Base-by-base conservation (phyloP, 495 filamentous ascomycete species). In the Pyronema domesticum region DNA sequence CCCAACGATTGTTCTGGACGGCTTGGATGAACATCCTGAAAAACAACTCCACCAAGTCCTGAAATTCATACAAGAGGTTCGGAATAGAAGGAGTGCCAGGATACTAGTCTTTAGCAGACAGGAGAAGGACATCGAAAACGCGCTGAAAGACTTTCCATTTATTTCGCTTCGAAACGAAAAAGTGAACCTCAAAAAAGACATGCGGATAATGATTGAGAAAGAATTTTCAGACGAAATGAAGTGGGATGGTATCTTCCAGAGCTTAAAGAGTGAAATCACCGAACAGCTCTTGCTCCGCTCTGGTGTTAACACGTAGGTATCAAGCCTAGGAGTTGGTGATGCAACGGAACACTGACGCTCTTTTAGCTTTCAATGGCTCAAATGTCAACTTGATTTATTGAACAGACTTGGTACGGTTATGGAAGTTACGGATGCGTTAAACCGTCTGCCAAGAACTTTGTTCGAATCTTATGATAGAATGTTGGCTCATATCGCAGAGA, bases 281-380 rank as follows among this genome's bases (percentile, higher is more conserved):
- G 46, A 19, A 49, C 4, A 7, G 30, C 46, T 49, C 7, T 6
- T 49, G 7, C 15, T 5, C 7, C 18, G 46, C 5, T 49, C 46
- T 17, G 46, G 19, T 7, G 15, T 23, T 6, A 49, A 49, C 19
- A 49, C 35, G 46, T 49, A 14, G 35, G 46, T 49, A n/a, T n/a
- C n/a, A n/a, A n/a, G n/a, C n/a, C n/a, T n/a, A 6, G 46, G 15
- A 49, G 35, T 7, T 6, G 9, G 46, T 7, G 6, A 34, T 6
- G 6, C 10, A 34, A 7, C 35, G 5, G 10, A 49, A 23, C 7
- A 17, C 15, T 30, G 35, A 7, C 7, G n/a, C 43, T 15, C 7
- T 17, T 7, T 46, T 10, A 71, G 69, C 67, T 72, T 72, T 58
- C 70, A 68, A 3, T 72, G 68, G 70, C 65, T 57, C 3, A 63